Conservation (phyloP, 805 yeast species). For the Scheffersomyces lignosus region DNA sequence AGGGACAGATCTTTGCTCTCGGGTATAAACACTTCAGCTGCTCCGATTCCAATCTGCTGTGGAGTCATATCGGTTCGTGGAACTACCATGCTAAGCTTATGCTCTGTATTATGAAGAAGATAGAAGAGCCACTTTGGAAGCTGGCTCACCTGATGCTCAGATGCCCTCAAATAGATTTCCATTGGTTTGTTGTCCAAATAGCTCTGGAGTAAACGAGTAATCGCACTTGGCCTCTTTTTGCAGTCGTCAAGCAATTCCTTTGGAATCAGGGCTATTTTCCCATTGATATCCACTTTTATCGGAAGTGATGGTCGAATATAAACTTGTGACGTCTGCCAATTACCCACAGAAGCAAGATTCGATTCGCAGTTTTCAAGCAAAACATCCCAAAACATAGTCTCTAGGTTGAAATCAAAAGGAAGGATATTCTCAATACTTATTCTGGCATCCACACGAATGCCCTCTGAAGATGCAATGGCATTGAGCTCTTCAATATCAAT, state of each 20-base stretch:
- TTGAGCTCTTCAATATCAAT: slow-evolving; percentile 13
- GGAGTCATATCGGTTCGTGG: slow-evolving; percentile 9
- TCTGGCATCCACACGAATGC: slow-evolving; percentile 8
- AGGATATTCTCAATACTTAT: slow-evolving; percentile 11
- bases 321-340: slow-evolving; percentile 19
- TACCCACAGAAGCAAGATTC: slow-evolving; percentile 20
- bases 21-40: neutral
- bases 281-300: slow-evolving; percentile 16
- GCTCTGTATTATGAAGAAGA: slow-evolving; percentile 11
- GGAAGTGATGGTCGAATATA: slow-evolving; percentile 12
- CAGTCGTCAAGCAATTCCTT: slow-evolving; percentile 18
- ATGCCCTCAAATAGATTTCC: slow-evolving; percentile 16
- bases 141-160: slow-evolving; percentile 7
- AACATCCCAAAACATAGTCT: slow-evolving; percentile 26
- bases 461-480: slow-evolving; percentile 8
- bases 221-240: slow-evolving; percentile 14
- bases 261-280: slow-evolving; percentile 20
- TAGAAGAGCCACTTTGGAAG: slow-evolving; percentile 28
- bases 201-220: slow-evolving; percentile 20
- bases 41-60: slow-evolving; percentile 1
- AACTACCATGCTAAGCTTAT: slow-evolving; percentile 12
- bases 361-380: slow-evolving; percentile 25
- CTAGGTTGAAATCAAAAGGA: slow-evolving; percentile 19
- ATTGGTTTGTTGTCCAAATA: slow-evolving; percentile 17
- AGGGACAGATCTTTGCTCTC: neutral